Evolutionary conservation across 768 basidiomycete species (phyloP).

Genomic region (Thelephora ganbajun): DNA sequence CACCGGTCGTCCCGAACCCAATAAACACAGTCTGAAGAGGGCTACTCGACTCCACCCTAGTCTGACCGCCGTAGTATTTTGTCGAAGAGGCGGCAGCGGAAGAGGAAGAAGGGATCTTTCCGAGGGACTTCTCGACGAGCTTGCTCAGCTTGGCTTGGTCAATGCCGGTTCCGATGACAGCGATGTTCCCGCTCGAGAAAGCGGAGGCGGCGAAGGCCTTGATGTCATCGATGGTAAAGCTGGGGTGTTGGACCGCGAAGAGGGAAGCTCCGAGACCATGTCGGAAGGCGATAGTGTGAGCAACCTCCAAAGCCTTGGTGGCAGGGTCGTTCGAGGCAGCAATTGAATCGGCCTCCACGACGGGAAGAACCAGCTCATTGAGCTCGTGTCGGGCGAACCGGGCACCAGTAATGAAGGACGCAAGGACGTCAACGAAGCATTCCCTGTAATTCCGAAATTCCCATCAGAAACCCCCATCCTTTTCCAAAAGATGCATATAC

Average conservation of each 20-base stretch:
- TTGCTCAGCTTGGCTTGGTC: constrained; percentile 51
- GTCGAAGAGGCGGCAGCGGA: constrained; percentile 20
- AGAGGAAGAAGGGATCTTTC: constrained; percentile 20
- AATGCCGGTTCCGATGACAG: constrained; percentile 81
- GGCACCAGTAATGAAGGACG: constrained; percentile 71
- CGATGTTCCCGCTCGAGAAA: constrained; percentile 70
- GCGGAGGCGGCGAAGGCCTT: constrained; percentile 58
- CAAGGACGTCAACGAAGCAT: constrained; percentile 83
- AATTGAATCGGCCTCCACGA: constrained; percentile 56
- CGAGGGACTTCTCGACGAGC: constrained; percentile 61
- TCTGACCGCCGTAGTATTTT: constrained; percentile 79
- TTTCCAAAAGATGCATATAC: neutral
- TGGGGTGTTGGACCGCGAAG: constrained; percentile 60
- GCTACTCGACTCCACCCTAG: constrained; percentile 46
- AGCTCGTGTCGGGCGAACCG: constrained; percentile 73
- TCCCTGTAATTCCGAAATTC: constrained; percentile 28
- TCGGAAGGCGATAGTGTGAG: constrained; percentile 88
- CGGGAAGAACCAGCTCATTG: constrained; percentile 57
- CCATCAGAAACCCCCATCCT: neutral
- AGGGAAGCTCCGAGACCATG: constrained; percentile 84
- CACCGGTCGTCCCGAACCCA: constrained; percentile 67
- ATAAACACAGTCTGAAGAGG: constrained; percentile 70
- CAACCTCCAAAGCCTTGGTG: constrained; percentile 68
- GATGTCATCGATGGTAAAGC: constrained; percentile 54
- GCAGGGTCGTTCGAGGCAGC: constrained; percentile 46